Evolutionary conservation across 192 early-diverging fungal genomes (phyloP), one percentile per base, ranked within the genome.

Genomic region (Mortierella claussenii): DNA sequence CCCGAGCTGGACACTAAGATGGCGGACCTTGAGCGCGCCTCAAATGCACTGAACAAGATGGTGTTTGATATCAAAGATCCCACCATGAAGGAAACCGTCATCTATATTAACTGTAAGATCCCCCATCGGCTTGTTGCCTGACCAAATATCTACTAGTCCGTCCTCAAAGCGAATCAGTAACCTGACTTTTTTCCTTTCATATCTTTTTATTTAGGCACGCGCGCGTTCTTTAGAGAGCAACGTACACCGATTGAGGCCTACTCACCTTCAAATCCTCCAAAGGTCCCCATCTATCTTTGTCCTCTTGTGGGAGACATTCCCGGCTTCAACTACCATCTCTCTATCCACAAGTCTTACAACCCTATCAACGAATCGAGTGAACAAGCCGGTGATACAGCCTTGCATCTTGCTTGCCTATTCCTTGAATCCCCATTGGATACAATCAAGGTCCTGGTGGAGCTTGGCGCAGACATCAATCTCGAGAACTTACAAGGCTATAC

Each of bases 401-500:
- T 76, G 11, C 73, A 76, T 17, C 24, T 67, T 11, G 73, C 73
- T 6, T 76, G 73, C 27, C 49, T 76, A 18, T 67, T 76, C 40
- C 50, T 76, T 8, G 73, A 76, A 24, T 66, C 63, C 0, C 73
- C 73, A 3, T 7, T 76, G 57, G 73, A 76, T 33, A 76, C 64
- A 30, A 76, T 76, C 64, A 76, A 76, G 46, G 64, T 76, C 23
- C 52, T 76, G 15, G 58, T 76, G 20, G 73, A 76, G 28, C 64
- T 76, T 24, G 73, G 73, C 2, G 73, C 73, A 4, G 73, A 76
- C 17, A 76, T 76, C 40, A 76, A 76, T 40, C 73, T 66, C 32
- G 73, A 76, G 43, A 67, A 76, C 30, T 28, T 76, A 32, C 73
- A 76, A n/a, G 73, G 73, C 20, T 76, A 76, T 23, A 76, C 58